Evolutionary conservation across 148 eudicot genomes (phyloP).

Genomic region (Spergularia bocconei): DNA sequence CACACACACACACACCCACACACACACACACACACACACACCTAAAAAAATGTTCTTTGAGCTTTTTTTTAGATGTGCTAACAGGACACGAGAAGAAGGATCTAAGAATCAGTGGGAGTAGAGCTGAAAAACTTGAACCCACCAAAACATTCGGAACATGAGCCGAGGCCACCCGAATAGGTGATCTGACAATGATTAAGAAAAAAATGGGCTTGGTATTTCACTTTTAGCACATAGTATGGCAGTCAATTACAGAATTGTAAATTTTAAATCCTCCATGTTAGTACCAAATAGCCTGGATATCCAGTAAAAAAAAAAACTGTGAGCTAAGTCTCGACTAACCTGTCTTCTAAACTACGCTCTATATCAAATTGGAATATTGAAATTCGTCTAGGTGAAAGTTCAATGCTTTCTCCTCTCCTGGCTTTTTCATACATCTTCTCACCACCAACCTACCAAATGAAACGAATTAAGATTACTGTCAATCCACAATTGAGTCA

Average conservation of each 20-base stretch:
- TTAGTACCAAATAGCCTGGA: not conserved
- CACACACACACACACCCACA: too few relatives aligned
- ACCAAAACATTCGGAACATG: too few relatives aligned
- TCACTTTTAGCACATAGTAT: too few relatives aligned
- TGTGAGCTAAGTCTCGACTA: not conserved
- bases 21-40: not conserved
- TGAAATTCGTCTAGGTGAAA: conserved; percentile 89
- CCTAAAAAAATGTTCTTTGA: not conserved
- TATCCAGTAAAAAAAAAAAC: not conserved
- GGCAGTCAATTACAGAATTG: not conserved
- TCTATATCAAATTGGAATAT: conserved; percentile 83
- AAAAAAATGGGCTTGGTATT: too few relatives aligned
- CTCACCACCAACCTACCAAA: conserved; percentile 83
- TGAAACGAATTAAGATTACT: not conserved
- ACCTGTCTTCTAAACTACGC: conserved; percentile 99
- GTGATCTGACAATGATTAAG: too few relatives aligned
- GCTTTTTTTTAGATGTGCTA: too few relatives aligned
- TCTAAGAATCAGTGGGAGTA: not conserved
- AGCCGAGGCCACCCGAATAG: too few relatives aligned
- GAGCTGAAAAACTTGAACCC: too few relatives aligned
- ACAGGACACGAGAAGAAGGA: not conserved
- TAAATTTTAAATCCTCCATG: not conserved
- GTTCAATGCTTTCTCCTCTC: conserved; percentile 96
- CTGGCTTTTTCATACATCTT: conserved; percentile 98
- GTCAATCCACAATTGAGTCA: not conserved